These are phyloP conservation scores for Psilocybe mexicana DNA, from an alignment of 1,284 basidiomycete species.

Conservation along the genomic window DNA sequence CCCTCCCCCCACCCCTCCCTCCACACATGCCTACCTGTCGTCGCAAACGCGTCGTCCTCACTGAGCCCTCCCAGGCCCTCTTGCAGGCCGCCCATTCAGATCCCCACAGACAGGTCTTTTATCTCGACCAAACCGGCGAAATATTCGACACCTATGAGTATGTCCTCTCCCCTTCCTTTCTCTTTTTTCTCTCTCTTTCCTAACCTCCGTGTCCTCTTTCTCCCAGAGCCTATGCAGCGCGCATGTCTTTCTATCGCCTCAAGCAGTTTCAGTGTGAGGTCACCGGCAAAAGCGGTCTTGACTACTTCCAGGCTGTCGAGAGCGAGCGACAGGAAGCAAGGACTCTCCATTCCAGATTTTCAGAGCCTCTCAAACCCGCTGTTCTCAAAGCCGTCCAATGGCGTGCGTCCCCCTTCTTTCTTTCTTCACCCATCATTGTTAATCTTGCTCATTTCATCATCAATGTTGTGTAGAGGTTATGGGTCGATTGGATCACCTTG, in stretches of 20 bases:
- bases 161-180: conserved; percentile 34
- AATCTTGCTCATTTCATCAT: conserved; percentile 22
- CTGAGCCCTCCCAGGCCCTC: conserved; percentile 71
- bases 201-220: conserved; percentile 22
- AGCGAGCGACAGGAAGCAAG: conserved; percentile 89
- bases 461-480: conserved; percentile 74
- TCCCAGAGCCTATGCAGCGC: conserved; percentile 81
- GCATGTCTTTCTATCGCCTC: conserved; percentile 92
- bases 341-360: conserved; percentile 88
- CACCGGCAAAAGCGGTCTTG: conserved; percentile 89
- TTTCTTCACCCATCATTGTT: conserved; percentile 9
- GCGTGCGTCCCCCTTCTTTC: conserved; percentile 61
- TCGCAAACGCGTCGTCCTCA: conserved; percentile 88
- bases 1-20: conserved; percentile 24
- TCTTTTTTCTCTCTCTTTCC: conserved; percentile 22
- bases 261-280: conserved; percentile 96
- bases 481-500: conserved; percentile 91
- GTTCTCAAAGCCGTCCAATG: conserved; percentile 94
- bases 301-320: conserved; percentile 92
- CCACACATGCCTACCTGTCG: conserved; percentile 82
- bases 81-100: conserved; percentile 62
- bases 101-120: conserved; percentile 79
- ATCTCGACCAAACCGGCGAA: conserved; percentile 90
- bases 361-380: conserved; percentile 88
- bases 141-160: conserved; percentile 95